These are phyloP conservation scores for Citrus unshiu DNA, from an alignment of 345 rosid genomes.

Conservation along the genomic window DNA sequence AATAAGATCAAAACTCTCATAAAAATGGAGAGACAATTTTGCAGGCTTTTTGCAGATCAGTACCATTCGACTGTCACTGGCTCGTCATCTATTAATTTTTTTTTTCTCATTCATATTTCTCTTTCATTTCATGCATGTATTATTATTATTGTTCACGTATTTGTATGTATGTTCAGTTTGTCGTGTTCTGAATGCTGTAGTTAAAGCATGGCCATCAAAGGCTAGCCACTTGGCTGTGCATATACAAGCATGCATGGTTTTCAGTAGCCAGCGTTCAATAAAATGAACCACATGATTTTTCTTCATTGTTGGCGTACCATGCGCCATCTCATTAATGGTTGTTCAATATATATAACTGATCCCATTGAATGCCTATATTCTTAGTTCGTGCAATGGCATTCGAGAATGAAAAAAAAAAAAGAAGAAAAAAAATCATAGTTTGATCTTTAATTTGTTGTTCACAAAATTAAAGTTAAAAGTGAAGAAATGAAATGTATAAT, in stretches of 20 bases:
- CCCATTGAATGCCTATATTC: not conserved
- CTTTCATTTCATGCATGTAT: not conserved
- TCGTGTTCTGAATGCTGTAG: not conserved
- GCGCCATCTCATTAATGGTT: not conserved
- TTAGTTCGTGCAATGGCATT: not conserved
- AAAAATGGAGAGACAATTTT: slow-evolving; percentile 28
- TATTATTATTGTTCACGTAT: not conserved
- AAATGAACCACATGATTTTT: not conserved
- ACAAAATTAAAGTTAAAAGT: no score
- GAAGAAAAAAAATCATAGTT: no score
- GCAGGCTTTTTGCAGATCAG: slow-evolving; percentile 26
- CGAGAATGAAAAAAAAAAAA: no score
- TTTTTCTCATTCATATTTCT: not conserved
- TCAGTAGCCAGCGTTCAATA: not conserved
- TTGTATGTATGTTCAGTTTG: not conserved
- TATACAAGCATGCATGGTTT: not conserved
- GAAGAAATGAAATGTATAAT: no score
- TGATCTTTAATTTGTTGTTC: no score
- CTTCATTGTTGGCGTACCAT: not conserved
- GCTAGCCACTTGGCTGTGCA: not conserved
- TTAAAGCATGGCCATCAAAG: not conserved
- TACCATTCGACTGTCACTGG: not conserved
- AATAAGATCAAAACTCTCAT: slow-evolving; percentile 11
- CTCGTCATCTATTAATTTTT: slow-evolving; percentile 21
- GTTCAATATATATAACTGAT: not conserved